These are phyloP conservation scores for Colletotrichum sublineola DNA, from an alignment of 2,329 filamentous ascomycete species.

Conservation along the genomic window DNA sequence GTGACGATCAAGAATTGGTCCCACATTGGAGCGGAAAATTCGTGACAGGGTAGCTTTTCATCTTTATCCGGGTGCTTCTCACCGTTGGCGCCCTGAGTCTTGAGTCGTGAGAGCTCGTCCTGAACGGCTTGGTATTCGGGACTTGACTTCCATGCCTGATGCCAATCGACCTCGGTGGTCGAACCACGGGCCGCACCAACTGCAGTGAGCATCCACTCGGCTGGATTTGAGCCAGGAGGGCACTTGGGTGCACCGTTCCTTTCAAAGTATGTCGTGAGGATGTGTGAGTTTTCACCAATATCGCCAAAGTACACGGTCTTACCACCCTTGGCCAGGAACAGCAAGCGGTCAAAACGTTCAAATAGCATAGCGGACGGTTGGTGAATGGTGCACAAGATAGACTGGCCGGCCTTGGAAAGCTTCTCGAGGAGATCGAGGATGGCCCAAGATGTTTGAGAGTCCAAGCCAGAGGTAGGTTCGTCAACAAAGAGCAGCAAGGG, in stretches of 20 bases:
- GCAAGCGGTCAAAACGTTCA: conserved; percentile 43
- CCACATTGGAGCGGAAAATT: conserved; percentile 74
- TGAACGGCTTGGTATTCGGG: conserved; percentile 52
- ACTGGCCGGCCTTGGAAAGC: conserved; percentile 64
- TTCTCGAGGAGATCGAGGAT: conserved; percentile 80
- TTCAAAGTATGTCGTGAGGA: conserved; percentile 66
- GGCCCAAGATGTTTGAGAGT: conserved; percentile 81
- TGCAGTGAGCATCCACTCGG: conserved; percentile 61
- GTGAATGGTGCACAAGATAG: conserved; percentile 52
- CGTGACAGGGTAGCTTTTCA: conserved; percentile 4
- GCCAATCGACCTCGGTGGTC: conserved; percentile 62
- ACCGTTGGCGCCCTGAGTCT: conserved; percentile 6
- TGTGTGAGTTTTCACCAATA: conserved; percentile 62
- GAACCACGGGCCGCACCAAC: conserved; percentile 57
- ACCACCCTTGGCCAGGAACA: conserved; percentile 43
- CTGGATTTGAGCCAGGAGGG: conserved; percentile 63
- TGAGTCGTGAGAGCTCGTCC: conserved; percentile 44
- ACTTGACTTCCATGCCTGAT: conserved; percentile 58
- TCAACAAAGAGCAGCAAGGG: conserved; percentile 81
- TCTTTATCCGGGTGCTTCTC: conserved; percentile 16
- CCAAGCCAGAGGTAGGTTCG: conserved; percentile 82
- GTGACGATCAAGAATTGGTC: conserved; percentile 60
- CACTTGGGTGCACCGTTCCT: conserved; percentile 63
- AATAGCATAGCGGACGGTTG: conserved; percentile 44
- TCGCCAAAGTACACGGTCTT: conserved; percentile 67